Evolutionary conservation across 108 stramenopile species (phyloP).

Genomic region (Hondaea fermentalgiana): DNA sequence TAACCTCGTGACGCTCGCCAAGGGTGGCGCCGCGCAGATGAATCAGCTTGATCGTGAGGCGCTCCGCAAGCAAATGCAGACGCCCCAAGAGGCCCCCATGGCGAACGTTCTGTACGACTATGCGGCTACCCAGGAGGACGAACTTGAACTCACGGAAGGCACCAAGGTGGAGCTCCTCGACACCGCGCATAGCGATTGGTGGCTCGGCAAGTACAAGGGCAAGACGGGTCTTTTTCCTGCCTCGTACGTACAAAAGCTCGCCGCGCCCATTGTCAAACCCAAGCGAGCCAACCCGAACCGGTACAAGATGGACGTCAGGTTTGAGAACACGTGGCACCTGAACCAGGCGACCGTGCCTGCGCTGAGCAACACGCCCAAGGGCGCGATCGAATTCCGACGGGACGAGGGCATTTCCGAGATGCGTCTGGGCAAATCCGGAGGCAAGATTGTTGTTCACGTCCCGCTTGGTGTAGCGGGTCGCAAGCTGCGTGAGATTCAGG

Average conservation of each 20-base stretch:
- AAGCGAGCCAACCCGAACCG: background rate
- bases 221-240: background rate
- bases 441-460: background rate
- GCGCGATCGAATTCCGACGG: background rate
- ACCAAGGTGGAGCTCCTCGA: background rate
- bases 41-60: background rate
- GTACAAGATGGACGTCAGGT: background rate
- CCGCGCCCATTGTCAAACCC: background rate
- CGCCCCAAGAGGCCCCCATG: background rate
- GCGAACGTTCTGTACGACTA: background rate
- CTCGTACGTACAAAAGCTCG: background rate
- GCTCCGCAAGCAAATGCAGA: background rate
- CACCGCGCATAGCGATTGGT: slow-evolving; percentile 1
- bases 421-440: background rate
- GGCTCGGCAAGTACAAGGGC: background rate
- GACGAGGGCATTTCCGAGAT: background rate
- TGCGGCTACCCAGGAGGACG: background rate
- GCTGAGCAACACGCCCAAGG: background rate
- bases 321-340: background rate
- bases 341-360: background rate
- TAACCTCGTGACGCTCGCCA: background rate
- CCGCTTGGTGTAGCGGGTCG: slow-evolving; percentile 6
- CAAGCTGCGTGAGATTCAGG: slow-evolving; percentile 8
- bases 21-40: background rate
- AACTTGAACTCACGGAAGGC: background rate